A percentile compares a stretch with the other conserved stretches of the same genome.
These are phyloP conservation scores for Lipomyces sp. DNA, from an alignment of 805 yeast species.

Conservation along the genomic window DNA sequence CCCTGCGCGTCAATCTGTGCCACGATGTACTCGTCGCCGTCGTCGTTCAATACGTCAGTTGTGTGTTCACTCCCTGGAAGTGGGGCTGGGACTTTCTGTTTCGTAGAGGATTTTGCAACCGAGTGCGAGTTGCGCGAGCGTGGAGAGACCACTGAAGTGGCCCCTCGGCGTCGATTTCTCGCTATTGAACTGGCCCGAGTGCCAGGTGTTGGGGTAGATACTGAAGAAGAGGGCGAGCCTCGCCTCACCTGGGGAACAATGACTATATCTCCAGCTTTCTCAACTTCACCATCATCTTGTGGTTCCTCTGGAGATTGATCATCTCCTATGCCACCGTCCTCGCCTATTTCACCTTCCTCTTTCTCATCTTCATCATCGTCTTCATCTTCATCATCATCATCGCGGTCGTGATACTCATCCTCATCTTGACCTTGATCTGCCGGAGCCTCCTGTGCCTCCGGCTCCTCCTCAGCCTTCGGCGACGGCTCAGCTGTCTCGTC, in stretches of 20 bases:
- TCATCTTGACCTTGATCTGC: constrained; percentile 15
- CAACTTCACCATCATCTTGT: constrained; percentile 14
- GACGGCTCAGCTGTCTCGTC: constrained; percentile 11
- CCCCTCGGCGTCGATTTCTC: constrained; percentile 6
- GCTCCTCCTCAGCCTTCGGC: constrained; percentile 10
- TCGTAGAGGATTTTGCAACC: constrained; percentile 4
- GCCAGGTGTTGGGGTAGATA: constrained; percentile 4
- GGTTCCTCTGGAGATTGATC: not conserved
- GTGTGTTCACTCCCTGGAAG: constrained; percentile 32
- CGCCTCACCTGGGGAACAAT: constrained; percentile 5
- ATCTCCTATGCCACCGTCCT: constrained; percentile 26
- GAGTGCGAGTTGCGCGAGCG: constrained; percentile 6
- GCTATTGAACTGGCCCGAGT: constrained; percentile 12
- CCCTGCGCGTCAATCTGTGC: constrained; percentile 51
- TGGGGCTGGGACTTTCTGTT: constrained; percentile 16
- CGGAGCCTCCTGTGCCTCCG: constrained; percentile 3
- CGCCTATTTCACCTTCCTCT: constrained; percentile 25
- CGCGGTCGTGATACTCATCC: constrained; percentile 30
- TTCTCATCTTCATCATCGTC: constrained; percentile 8
- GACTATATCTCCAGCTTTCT: constrained; percentile 13
- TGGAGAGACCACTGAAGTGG: constrained; percentile 8
- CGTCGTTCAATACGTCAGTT: constrained; percentile 34
- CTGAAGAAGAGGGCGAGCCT: constrained; percentile 12
- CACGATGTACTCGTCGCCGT: constrained; percentile 46
- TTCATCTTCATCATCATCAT: constrained; percentile 6